Base-by-base conservation (phyloP, 352 stramenopile genomes). In the Phytophthora sp. region DNA sequence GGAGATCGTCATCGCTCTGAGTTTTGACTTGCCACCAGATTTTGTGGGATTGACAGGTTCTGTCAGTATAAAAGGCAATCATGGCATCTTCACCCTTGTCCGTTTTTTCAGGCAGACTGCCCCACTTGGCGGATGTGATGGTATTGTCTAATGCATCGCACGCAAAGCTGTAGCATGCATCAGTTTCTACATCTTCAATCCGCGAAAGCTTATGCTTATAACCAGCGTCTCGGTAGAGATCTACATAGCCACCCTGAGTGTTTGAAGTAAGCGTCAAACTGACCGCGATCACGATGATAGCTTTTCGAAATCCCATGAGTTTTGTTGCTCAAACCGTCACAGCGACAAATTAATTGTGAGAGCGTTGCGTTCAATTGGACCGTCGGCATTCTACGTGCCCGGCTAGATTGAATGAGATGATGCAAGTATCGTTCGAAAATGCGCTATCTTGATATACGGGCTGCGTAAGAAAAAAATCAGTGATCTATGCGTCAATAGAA, bases 51-150 rank as follows among this genome's bases (percentile, higher is more conserved):
- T 24, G 20, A n/a, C 48, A 55, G 48, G n/a, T n/a, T 26, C 34
- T 44, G 12, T 55, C 31, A 11, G 21, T 55, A 9, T 45, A 55
- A 26, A 55, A 55, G 13, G 21, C 13, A 3, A 55, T 55, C 48
- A 45, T 42, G 6, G 32, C 20, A 8, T 44, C 32, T 13, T 23
- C 48, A 4, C 32, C 48, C 18, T 26, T 4, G n/a, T 17, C 9
- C 20, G 13, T 55, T 34, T 39, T 53, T 28, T 53, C 45, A 11
- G n/a, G 18, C 24, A 52, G 44, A 15, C 44, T 27, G 27, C 27
- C 21, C 44, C 44, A 52, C 38, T 45, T 45, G 38, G 38, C 38
- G 10, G 38, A 45, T 6, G 38, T 20, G 10, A 20, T 4, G 15
- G 24, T 45, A 20, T 45, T 27, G 20, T 45, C 20, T 20, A 45